Evolutionary conservation across 2,329 filamentous ascomycete genomes (phyloP).

Genomic region (Drechslerella dactyloides): DNA sequence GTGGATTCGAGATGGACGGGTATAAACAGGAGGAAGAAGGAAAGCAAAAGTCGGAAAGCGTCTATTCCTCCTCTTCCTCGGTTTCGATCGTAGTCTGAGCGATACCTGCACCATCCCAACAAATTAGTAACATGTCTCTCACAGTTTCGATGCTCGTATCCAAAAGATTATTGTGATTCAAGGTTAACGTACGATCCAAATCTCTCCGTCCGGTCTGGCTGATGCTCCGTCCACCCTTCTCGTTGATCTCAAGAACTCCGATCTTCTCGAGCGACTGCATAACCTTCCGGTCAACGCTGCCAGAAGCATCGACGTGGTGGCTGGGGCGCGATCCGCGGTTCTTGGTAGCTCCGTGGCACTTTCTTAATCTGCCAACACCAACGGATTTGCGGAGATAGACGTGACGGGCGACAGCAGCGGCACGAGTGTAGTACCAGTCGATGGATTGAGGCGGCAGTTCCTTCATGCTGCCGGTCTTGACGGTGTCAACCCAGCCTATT

Average conservation of each 20-base stretch:
- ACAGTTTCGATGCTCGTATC: background rate
- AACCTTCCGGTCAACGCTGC: conserved; percentile 95
- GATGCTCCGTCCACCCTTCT: conserved; percentile 97
- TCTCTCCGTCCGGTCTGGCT: conserved; percentile 98
- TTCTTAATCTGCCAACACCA: conserved; percentile 95
- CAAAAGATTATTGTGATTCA: background rate
- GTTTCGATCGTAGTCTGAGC: conserved; percentile 79
- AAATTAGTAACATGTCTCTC: conserved; percentile 34
- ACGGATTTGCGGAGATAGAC: conserved; percentile 99
- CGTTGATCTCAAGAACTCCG: conserved; percentile 93
- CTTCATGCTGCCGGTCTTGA: conserved; percentile 96
- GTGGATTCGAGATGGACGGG: conserved; percentile 57
- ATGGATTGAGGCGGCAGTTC: conserved; percentile 97
- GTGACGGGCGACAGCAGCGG: conserved; percentile 93
- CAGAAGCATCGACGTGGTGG: conserved; percentile 94
- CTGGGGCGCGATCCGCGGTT: conserved; percentile 92
- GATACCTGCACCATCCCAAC: conserved; percentile 65
- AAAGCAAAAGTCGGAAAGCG: conserved; percentile 45
- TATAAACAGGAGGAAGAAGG: conserved; percentile 38
- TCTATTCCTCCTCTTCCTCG: conserved; percentile 73
- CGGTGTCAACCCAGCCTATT: conserved; percentile 96
- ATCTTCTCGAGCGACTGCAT: conserved; percentile 99
- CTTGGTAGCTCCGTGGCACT: conserved; percentile 94
- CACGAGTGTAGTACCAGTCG: conserved; percentile 94
- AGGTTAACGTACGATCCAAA: conserved; percentile 75